Evolutionary conservation across 2,329 filamentous ascomycete genomes (phyloP).

Genomic region (Paraconiothyrium sp.): DNA sequence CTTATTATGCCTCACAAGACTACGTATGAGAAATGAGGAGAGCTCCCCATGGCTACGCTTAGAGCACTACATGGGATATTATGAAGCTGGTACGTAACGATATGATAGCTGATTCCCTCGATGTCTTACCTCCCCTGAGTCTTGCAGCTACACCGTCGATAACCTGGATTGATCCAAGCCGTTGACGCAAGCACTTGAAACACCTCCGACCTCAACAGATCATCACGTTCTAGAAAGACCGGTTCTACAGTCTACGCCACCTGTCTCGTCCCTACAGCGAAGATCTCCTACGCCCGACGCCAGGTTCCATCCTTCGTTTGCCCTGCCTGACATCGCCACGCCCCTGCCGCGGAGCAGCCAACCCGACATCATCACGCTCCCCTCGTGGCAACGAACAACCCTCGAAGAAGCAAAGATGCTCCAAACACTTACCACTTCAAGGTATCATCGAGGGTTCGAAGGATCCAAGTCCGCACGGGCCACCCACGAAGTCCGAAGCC

Average conservation of each 20-base stretch:
- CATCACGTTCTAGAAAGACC: background rate
- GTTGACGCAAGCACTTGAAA: background rate
- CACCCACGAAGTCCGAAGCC: constrained; percentile 12
- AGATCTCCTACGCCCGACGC: background rate
- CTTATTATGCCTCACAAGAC: too few species aligned
- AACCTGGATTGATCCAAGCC: background rate
- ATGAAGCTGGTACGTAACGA: too few species aligned
- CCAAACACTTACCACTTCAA: background rate
- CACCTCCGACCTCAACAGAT: background rate
- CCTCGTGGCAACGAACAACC: background rate
- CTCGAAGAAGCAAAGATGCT: background rate
- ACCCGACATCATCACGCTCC: background rate
- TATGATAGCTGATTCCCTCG: too few species aligned
- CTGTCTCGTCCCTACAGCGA: background rate
- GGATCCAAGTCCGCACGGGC: background rate
- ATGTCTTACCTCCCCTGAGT: too few species aligned
- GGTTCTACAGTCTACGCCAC: background rate
- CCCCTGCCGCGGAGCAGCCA: background rate
- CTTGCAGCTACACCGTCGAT: too few species aligned
- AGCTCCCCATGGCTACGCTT: too few species aligned
- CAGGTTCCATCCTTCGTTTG: background rate
- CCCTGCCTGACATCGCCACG: background rate
- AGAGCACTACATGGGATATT: too few species aligned
- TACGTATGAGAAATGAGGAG: too few species aligned
- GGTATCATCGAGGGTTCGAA: background rate